Percentiles rank a stretch among this genome's conserved stretches.
phyloP scores from a whole-genome alignment of 108 stramenopile genomes.

The Pseudonitzschia multiseries region DNA sequence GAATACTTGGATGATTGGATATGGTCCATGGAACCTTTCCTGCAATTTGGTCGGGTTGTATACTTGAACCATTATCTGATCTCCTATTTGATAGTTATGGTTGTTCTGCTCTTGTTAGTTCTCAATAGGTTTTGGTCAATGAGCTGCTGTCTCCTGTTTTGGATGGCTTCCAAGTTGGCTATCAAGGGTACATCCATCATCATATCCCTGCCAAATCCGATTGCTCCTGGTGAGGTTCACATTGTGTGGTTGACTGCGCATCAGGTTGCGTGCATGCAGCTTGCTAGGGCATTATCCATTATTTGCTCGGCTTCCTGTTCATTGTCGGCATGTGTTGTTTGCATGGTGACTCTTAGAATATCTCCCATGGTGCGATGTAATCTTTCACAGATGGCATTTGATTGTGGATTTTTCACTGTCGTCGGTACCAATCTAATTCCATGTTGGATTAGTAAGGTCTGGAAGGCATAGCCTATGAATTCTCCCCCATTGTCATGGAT shows the following conservation, averaged over 20 bases:
- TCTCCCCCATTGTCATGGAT: constrained; percentile 41
- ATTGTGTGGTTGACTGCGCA: constrained; percentile 10
- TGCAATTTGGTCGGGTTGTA: too few species aligned
- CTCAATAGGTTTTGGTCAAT: constrained; percentile 3
- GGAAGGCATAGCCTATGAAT: constrained; percentile 45
- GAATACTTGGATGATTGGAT: too few species aligned
- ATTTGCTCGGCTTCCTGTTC: constrained; percentile 26
- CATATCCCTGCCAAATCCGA: constrained; percentile 44
- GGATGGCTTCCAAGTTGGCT: constrained; percentile 24
- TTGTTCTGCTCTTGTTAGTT: constrained; percentile 3
- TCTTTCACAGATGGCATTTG: constrained; percentile 44
- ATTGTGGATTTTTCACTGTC: constrained; percentile 44
- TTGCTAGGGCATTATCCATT: constrained; percentile 30
- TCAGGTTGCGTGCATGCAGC: constrained; percentile 33
- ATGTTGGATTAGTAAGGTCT: constrained; percentile 25
- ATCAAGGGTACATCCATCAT: constrained; percentile 36
- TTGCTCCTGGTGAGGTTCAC: constrained; percentile 33
- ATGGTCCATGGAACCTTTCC: too few species aligned
- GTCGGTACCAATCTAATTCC: constrained; percentile 34
- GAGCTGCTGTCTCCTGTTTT: constrained; percentile 1
- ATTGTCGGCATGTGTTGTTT: background rate
- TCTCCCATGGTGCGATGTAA: constrained; percentile 40
- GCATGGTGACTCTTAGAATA: constrained; percentile 24
- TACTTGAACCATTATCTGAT: background rate
- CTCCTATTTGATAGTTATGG: background rate